A percentile compares a stretch with the other conserved stretches of the same genome.
phyloP scores from a whole-genome alignment of 805 yeast species.

The Wickerhamiella lipophila region DNA sequence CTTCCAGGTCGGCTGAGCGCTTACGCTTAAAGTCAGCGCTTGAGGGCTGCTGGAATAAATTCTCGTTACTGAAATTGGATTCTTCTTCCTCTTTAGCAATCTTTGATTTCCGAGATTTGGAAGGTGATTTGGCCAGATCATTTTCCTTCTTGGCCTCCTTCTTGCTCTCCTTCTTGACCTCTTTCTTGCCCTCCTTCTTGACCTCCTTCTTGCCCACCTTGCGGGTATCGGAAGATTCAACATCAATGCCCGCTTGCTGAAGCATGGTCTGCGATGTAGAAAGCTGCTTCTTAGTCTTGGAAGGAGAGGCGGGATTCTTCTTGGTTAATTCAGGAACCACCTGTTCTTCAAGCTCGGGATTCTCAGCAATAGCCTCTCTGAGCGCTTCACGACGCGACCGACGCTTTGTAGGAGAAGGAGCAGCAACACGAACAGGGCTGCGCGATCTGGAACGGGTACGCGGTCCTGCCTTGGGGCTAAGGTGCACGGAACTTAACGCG shows the following conservation, averaged over 20 bases:
- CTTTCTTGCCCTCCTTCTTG: conserved; percentile 8
- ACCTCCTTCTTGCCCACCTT: not conserved
- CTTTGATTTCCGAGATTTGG: not conserved
- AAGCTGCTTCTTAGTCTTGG: not conserved
- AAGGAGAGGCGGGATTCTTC: not conserved
- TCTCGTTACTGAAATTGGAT: conserved; percentile 1
- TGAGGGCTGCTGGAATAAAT: conserved; percentile 1
- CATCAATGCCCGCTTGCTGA: not conserved
- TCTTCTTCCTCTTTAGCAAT: not conserved
- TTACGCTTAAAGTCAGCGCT: conserved; percentile 5
- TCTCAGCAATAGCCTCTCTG: conserved; percentile 1
- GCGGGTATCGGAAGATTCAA: no score
- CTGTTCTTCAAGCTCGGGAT: not conserved
- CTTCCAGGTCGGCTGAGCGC: not conserved
- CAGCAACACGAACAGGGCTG: not conserved
- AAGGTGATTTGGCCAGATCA: not conserved
- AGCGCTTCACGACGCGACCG: not conserved
- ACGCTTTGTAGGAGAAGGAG: not conserved
- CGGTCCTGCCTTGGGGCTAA: conserved; percentile 8
- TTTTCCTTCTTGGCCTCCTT: not conserved
- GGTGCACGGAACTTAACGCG: not conserved
- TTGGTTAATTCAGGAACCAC: not conserved
- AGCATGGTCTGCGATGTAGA: not conserved
- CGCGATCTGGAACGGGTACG: conserved; percentile 13
- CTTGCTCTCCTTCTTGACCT: conserved; percentile 2